Conservation (phyloP, 2,329 filamentous ascomycete species). For the Dactylellina haptotyla region DNA sequence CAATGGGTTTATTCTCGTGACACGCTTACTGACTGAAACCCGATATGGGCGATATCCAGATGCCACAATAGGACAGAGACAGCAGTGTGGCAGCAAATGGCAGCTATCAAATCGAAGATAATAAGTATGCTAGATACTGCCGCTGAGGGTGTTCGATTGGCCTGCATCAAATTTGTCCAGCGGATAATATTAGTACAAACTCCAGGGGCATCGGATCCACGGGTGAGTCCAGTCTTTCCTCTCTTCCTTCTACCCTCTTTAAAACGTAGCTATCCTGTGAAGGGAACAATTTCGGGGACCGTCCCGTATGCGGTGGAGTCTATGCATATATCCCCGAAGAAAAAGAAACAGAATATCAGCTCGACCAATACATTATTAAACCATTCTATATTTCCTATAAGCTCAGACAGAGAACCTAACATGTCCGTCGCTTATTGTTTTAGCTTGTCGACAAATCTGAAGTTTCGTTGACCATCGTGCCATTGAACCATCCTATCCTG, state of each 20-base stretch:
- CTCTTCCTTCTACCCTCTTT: not conserved
- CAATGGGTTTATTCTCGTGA: not conserved
- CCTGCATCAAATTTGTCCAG: conserved; percentile 97
- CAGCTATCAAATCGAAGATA: conserved; percentile 87
- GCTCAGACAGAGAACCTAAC: conserved; percentile 36
- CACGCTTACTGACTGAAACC: conserved; percentile 54
- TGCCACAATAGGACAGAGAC: conserved; percentile 85
- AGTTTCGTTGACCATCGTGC: conserved; percentile 85
- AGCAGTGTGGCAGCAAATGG: conserved; percentile 86
- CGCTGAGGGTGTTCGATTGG: conserved; percentile 80
- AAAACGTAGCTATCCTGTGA: conserved; percentile 43
- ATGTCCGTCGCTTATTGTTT: conserved; percentile 60
- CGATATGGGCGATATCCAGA: conserved; percentile 65
- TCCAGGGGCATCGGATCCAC: conserved; percentile 81
- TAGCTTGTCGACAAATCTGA: conserved; percentile 80
- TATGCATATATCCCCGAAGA: conserved; percentile 16
- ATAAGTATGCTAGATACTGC: conserved; percentile 87
- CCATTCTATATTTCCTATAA: not conserved
- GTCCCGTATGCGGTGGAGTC: conserved; percentile 23
- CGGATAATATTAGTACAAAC: conserved; percentile 92
- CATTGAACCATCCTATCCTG: conserved; percentile 81
- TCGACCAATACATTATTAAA: not conserved
- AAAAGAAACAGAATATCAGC: conserved; percentile 1
- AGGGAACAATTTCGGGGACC: conserved; percentile 17
- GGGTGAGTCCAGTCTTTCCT: conserved; percentile 69